These are phyloP conservation scores for Diddensiella santjacobensis DNA, from an alignment of 805 yeast genomes.

Conservation along the genomic window DNA sequence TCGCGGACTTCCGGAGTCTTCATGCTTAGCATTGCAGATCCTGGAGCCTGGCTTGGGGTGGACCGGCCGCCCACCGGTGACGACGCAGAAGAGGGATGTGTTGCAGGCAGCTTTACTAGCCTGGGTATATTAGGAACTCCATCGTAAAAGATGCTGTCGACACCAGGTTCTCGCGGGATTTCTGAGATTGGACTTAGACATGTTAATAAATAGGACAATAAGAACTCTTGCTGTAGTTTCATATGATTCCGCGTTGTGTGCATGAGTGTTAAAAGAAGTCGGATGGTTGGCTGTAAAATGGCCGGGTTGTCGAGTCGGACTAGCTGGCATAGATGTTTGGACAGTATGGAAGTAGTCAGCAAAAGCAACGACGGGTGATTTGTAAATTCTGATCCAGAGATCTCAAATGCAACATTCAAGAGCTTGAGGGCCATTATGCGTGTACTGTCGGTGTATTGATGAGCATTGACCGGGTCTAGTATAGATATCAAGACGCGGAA, in stretches of 20 bases:
- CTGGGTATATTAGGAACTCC: slow-evolving; percentile 37
- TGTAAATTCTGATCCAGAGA: slow-evolving; percentile 62
- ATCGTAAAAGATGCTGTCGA: slow-evolving; percentile 38
- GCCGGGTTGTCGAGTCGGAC: slow-evolving; percentile 72
- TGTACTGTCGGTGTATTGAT: slow-evolving; percentile 82
- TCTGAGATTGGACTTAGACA: slow-evolving; percentile 36
- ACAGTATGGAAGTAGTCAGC: slow-evolving; percentile 73
- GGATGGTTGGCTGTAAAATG: slow-evolving; percentile 69
- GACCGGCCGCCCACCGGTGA: slow-evolving; percentile 23
- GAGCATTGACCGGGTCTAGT: slow-evolving; percentile 75
- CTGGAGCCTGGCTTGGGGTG: slow-evolving; percentile 15
- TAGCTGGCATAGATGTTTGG: slow-evolving; percentile 77
- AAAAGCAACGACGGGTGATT: slow-evolving; percentile 62
- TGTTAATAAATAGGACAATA: slow-evolving; percentile 37
- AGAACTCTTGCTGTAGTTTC: slow-evolving; percentile 72
- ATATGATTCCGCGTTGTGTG: slow-evolving; percentile 61
- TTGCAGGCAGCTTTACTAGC: slow-evolving; percentile 56
- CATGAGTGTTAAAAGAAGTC: slow-evolving; percentile 67
- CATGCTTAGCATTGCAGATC: slow-evolving; percentile 14
- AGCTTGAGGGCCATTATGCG: slow-evolving; percentile 77
- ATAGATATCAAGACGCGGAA: slow-evolving; percentile 72
- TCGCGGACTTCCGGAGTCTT: slow-evolving; percentile 52
- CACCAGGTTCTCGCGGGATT: slow-evolving; percentile 36
- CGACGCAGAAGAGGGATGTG: slow-evolving; percentile 15
- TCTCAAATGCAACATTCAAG: slow-evolving; percentile 75